phyloP scores from a whole-genome alignment of 192 early-diverging fungal species.

The Coemansia sp. region DNA sequence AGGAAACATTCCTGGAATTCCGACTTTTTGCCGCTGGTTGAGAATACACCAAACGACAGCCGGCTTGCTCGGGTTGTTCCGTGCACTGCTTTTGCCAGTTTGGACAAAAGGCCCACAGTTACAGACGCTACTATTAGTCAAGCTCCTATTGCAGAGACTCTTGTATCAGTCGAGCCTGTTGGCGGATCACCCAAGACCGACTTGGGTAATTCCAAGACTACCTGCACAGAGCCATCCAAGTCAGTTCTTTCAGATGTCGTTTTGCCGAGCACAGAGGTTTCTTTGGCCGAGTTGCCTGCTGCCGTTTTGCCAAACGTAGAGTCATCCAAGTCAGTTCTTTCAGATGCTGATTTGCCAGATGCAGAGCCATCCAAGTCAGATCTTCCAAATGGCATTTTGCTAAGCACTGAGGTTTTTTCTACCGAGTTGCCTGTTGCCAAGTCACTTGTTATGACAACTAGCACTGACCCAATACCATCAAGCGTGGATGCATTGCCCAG shows the following conservation, averaged over 20 bases:
- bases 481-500: too few relatives aligned
- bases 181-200: too few relatives aligned
- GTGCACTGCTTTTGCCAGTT: neutral
- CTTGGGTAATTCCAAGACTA: too few relatives aligned
- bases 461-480: too few relatives aligned
- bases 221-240: neutral
- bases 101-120: neutral
- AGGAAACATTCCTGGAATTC: slow-evolving; percentile 16
- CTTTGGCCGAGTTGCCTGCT: neutral
- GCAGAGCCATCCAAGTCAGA: too few relatives aligned
- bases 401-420: neutral
- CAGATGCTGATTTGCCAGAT: too few relatives aligned
- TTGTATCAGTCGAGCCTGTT: too few relatives aligned
- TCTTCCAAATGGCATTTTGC: too few relatives aligned
- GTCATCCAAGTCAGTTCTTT: too few relatives aligned
- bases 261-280: neutral
- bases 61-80: slow-evolving; percentile 10
- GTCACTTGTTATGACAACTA: too few relatives aligned
- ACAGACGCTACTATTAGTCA: neutral
- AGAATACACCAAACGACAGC: slow-evolving; percentile 4
- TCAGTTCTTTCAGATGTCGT: neutral
- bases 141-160: too few relatives aligned
- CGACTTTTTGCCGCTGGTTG: slow-evolving; percentile 21
- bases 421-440: neutral
- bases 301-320: neutral